Evolutionary conservation across 306 rosid species (phyloP).

Genomic region (Neltuma alba): DNA sequence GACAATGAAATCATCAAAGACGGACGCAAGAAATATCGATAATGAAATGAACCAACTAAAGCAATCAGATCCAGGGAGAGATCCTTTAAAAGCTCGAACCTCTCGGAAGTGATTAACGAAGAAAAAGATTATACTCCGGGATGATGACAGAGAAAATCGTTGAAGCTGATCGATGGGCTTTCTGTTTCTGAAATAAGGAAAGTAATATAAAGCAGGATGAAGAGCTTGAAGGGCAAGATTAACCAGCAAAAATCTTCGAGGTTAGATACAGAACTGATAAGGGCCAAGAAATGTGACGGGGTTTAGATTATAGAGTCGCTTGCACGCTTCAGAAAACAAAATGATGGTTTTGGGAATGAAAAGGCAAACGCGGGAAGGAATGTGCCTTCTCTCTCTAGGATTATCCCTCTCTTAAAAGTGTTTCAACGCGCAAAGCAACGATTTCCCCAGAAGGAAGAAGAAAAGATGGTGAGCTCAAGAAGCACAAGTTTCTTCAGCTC

Average conservation of each 20-base stretch:
- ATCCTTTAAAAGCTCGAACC: slow-evolving; percentile 35
- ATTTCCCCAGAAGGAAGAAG: background rate
- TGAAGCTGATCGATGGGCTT: slow-evolving; percentile 27
- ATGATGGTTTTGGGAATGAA: slow-evolving; percentile 22
- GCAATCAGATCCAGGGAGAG: slow-evolving; percentile 35
- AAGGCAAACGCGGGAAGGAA: slow-evolving; percentile 60
- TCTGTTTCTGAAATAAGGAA: background rate
- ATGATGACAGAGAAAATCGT: slow-evolving; percentile 18
- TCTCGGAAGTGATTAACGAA: slow-evolving; percentile 27
- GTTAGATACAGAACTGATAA: slow-evolving; percentile 28
- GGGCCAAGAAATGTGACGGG: slow-evolving; percentile 35
- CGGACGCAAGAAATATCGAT: slow-evolving; percentile 9
- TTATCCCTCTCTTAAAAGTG: background rate
- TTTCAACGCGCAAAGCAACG: background rate
- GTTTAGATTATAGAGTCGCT: slow-evolving; percentile 51
- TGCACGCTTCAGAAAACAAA: slow-evolving; percentile 67
- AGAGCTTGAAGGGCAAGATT: slow-evolving; percentile 32
- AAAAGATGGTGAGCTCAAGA: background rate
- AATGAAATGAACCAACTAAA: slow-evolving; percentile 31
- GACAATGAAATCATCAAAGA: background rate
- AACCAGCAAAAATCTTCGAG: slow-evolving; percentile 42
- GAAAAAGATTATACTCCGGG: background rate
- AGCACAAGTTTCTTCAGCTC: background rate
- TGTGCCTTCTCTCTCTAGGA: slow-evolving; percentile 28
- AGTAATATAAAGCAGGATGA: background rate